phyloP scores from a whole-genome alignment of 371 early-diverging fungal species.

The Saksenaea oblongispora region DNA sequence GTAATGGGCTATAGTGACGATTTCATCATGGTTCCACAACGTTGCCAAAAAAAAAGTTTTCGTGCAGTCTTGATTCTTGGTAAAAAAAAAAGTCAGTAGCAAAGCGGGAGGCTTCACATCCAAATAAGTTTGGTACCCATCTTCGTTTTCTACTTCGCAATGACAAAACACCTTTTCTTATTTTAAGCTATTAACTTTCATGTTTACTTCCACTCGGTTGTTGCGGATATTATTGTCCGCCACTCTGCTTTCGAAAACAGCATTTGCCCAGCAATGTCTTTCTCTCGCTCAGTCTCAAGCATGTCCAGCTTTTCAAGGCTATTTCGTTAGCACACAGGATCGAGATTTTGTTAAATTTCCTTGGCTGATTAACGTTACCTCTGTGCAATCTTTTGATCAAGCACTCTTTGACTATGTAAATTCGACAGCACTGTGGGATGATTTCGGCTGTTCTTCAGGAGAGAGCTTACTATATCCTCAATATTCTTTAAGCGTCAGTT shows the following conservation, averaged over 20 bases:
- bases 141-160: neutral
- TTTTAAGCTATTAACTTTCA: neutral
- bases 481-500: neutral
- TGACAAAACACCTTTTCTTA: neutral
- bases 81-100: too few relatives aligned
- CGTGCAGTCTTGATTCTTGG: too few relatives aligned
- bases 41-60: too few relatives aligned
- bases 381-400: conserved; percentile 40
- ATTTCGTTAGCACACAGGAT: conserved; percentile 34
- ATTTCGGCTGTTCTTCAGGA: conserved; percentile 29
- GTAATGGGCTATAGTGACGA: too few relatives aligned
- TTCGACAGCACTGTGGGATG: conserved; percentile 28
- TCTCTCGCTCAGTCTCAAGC: conserved; percentile 37
- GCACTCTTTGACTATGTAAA: conserved; percentile 26
- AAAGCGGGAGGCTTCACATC: too few relatives aligned
- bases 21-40: too few relatives aligned
- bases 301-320: conserved; percentile 41
- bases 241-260: neutral
- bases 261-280: conserved; percentile 22
- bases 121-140: neutral
- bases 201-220: conserved; percentile 2
- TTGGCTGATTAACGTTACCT: conserved; percentile 31
- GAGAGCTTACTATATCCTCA: neutral
- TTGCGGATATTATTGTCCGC: neutral
- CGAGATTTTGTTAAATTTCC: conserved; percentile 22